phyloP scores from a whole-genome alignment of 75 land plant species.

The Pinus albicaulis region DNA sequence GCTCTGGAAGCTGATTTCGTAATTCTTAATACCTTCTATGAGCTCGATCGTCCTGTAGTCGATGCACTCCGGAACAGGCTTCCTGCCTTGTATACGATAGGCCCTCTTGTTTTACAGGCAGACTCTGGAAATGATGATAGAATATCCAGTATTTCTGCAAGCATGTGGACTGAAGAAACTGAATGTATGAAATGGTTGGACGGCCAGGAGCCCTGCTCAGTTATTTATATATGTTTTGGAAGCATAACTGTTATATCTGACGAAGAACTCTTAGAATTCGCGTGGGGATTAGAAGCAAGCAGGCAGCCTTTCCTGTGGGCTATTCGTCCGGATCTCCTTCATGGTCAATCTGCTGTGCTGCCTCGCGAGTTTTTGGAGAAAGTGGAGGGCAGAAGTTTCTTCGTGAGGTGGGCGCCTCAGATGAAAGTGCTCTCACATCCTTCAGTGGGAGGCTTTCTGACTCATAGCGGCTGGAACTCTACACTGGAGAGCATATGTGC shows the following conservation, averaged over 20 bases:
- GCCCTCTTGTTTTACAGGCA: slow-evolving; percentile 5
- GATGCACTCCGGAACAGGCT: slow-evolving; percentile 5
- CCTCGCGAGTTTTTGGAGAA: too few relatives aligned
- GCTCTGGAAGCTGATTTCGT: slow-evolving; percentile 1
- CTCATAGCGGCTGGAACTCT: too few relatives aligned
- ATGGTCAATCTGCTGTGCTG: too few relatives aligned
- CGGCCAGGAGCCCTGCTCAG: slow-evolving; percentile 21
- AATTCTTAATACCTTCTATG: slow-evolving; percentile 14
- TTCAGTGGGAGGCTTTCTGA: too few relatives aligned
- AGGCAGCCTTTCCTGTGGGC: slow-evolving; percentile 19
- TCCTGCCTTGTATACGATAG: slow-evolving; percentile 1
- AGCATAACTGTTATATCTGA: background rate
- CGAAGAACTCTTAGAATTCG: background rate
- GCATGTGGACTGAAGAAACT: slow-evolving; percentile 5
- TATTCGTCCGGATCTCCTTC: background rate
- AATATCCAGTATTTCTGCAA: background rate
- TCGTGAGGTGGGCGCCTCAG: too few relatives aligned
- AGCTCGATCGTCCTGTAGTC: slow-evolving; percentile 13
- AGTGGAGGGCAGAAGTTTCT: too few relatives aligned
- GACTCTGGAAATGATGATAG: background rate
- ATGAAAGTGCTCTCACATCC: too few relatives aligned
- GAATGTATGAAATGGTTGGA: slow-evolving; percentile 44
- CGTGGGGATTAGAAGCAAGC: slow-evolving; percentile 10
- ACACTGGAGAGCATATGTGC: too few relatives aligned
- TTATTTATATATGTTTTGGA: slow-evolving; percentile 24